Base-by-base conservation (phyloP, 2,329 filamentous ascomycete species). In the Acarospora socialis region DNA sequence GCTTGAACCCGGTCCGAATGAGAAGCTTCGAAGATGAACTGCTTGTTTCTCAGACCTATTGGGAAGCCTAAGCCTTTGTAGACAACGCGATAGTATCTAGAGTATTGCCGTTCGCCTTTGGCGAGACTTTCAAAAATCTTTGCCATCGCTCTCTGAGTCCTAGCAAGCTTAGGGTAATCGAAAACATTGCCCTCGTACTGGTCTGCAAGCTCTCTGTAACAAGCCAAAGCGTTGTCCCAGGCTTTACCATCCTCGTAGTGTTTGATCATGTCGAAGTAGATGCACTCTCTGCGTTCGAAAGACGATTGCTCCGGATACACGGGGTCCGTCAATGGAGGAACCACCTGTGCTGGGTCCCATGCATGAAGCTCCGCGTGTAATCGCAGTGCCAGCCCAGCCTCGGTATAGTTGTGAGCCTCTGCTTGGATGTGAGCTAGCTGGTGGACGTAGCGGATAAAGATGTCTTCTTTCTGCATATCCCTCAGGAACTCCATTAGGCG, bases 401-500 rank as follows among this genome's bases (percentile, higher is more conserved):
- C 86, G 0, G 83, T 81, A 41, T 77, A 73, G 46, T 93, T 90
- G 36, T 78, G 68, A 3, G 79, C 70, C 23, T 77, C 70, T 6
- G 70, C 68, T 52, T 95, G 87, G 8, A 90, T 63, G 22, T 73
- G 63, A 2, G 84, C 81, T 13, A 95, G 67, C 53, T 94, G 84
- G 50, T 95, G 87, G 9, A 95, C 86, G 47, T 95, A 94, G 42
- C 84, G 78, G 42, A 93, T 80, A 54, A 93, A 95, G 35, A 94
- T 93, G 47, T 94, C 86, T 52, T 93, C 84, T 49, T 92, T 92
- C 44, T 92, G 81, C 78, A 94, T 92, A 50, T 94, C 84, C 43
- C 84, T 80, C 45, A 95, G 68, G 56, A 94, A 95, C 45, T 94
- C 83, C 86, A 95, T 94, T 16, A 95, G 63, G 34, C 82, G 74